phyloP scores from a whole-genome alignment of 805 yeast species.

The Candida maris region DNA sequence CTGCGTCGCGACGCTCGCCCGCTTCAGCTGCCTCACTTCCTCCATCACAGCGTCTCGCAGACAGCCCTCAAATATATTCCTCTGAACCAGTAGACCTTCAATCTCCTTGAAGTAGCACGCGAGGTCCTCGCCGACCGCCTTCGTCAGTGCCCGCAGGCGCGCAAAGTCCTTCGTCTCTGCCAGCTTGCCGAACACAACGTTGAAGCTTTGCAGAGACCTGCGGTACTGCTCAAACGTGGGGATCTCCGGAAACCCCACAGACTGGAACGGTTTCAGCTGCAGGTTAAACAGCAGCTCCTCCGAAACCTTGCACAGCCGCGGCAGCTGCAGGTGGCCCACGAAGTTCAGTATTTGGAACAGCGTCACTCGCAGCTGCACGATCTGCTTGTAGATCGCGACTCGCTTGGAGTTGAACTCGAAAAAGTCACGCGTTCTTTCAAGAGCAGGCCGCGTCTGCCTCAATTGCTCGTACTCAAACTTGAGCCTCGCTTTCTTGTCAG shows the following conservation, averaged over 20 bases:
- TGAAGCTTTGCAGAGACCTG: conserved; percentile 13
- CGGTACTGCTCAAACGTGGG: conserved; percentile 46
- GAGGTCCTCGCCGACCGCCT: conserved; percentile 17
- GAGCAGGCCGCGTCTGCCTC: conserved; percentile 10
- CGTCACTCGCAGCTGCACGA: conserved; percentile 22
- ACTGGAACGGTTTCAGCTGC: conserved; percentile 74
- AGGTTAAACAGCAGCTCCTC: conserved; percentile 44
- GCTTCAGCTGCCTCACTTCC: conserved; percentile 18
- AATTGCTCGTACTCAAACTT: conserved; percentile 22
- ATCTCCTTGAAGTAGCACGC: conserved; percentile 5
- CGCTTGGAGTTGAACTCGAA: conserved; percentile 12
- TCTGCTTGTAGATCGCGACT: conserved; percentile 11
- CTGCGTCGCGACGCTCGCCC: conserved; percentile 30
- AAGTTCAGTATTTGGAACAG: conserved; percentile 23
- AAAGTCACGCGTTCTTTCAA: conserved; percentile 11
- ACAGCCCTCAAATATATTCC: conserved; percentile 9
- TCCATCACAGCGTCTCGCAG: conserved; percentile 4
- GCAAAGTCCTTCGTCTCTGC: conserved; percentile 9
- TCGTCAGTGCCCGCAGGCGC: conserved; percentile 13
- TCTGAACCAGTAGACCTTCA: conserved; percentile 6
- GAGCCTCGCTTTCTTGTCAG: conserved; percentile 23
- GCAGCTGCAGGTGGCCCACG: conserved; percentile 25
- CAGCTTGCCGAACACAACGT: conserved; percentile 12
- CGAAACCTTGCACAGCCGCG: conserved; percentile 26
- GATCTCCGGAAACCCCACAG: conserved; percentile 72